phyloP scores from a whole-genome alignment of 2,329 filamentous ascomycete genomes.

The Cryphonectria naterciae region DNA sequence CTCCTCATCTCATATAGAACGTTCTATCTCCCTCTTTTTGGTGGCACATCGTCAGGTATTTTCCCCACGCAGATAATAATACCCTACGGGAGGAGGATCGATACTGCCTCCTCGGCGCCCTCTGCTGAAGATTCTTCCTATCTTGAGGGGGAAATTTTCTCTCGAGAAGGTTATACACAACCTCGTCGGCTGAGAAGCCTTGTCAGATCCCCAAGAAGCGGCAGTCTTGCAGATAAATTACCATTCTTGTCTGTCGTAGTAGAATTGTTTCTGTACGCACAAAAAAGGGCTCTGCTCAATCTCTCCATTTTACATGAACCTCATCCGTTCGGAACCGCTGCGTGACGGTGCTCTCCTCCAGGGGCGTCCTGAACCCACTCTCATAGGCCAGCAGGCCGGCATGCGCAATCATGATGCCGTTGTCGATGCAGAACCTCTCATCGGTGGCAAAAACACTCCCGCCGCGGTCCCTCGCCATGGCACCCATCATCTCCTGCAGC shows the following conservation, averaged over 20 bases:
- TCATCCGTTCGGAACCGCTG: constrained; percentile 84
- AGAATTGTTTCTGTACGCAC: neutral
- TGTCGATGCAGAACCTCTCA: constrained; percentile 97
- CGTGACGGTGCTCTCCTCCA: constrained; percentile 84
- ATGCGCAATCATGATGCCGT: constrained; percentile 99
- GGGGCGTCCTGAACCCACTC: constrained; percentile 75
- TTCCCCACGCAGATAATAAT: neutral
- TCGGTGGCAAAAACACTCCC: constrained; percentile 94
- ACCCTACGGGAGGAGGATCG: neutral
- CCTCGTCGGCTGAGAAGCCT: neutral
- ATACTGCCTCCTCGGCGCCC: neutral
- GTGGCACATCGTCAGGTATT: neutral
- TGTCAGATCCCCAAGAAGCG: neutral
- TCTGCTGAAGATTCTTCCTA: neutral
- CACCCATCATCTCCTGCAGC: constrained; percentile 96
- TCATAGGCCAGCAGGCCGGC: constrained; percentile 85
- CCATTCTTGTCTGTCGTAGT: neutral
- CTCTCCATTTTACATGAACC: constrained; percentile 78
- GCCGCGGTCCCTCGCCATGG: constrained; percentile 87
- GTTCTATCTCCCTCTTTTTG: neutral
- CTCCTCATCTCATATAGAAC: neutral
- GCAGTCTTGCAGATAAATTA: neutral
- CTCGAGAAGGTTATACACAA: neutral
- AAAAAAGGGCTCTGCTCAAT: constrained; percentile 42
- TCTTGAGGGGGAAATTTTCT: neutral